These are phyloP conservation scores for Oryza officinalis DNA, from an alignment of 176 grass and related monocot species.

Conservation along the genomic window DNA sequence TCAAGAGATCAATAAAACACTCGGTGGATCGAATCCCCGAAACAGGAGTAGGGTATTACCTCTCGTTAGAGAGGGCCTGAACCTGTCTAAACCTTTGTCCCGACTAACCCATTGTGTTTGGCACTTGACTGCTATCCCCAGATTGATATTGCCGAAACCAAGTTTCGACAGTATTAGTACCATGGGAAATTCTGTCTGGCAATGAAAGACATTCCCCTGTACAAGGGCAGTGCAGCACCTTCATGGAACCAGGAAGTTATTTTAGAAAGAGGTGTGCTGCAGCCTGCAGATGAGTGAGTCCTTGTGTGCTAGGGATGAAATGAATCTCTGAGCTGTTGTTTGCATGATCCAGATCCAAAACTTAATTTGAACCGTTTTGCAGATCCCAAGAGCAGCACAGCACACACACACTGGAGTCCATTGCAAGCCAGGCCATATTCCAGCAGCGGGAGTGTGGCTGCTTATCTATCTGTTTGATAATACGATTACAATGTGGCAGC, in stretches of 20 bases:
- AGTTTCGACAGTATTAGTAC: too few species aligned
- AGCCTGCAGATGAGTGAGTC: not conserved
- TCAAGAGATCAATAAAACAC: too few species aligned
- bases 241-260: conserved; percentile 25
- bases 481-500: conserved; percentile 35
- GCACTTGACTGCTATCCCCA: too few species aligned
- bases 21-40: too few species aligned
- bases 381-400: conserved; percentile 51
- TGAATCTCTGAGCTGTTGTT: conserved; percentile 46
- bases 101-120: too few species aligned
- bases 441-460: conserved; percentile 11
- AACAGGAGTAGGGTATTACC: too few species aligned
- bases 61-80: too few species aligned
- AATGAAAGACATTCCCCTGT: conserved; percentile 42
- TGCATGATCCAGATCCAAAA: conserved; percentile 60
- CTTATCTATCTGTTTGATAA: not conserved
- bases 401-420: conserved; percentile 49
- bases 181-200: too few species aligned
- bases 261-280: conserved; percentile 27
- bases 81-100: too few species aligned
- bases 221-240: conserved; percentile 24
- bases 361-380: conserved; percentile 63
- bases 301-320: conserved; percentile 35
- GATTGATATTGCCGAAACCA: too few species aligned
- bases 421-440: conserved; percentile 45